phyloP scores from a whole-genome alignment of 345 rosid species.

The Rhizophora apiculata region DNA sequence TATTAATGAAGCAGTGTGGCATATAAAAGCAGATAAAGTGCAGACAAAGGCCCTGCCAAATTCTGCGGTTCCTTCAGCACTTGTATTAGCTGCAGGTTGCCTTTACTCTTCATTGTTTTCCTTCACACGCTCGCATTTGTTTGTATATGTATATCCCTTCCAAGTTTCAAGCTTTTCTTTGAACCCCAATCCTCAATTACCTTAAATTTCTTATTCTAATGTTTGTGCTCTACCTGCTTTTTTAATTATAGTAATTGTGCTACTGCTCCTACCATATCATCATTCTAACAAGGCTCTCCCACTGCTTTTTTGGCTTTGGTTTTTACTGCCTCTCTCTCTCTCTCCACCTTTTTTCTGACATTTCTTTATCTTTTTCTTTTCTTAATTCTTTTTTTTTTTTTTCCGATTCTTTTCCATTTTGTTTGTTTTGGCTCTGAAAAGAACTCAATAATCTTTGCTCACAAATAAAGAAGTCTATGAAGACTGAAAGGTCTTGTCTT shows the following conservation, averaged over 20 bases:
- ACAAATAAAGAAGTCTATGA: neutral
- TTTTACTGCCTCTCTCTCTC: neutral
- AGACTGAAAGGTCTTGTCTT: neutral
- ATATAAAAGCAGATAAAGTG: conserved; percentile 13
- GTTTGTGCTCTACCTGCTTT: too few relatives aligned
- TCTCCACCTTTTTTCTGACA: neutral
- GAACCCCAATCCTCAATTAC: neutral
- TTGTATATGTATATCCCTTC: neutral
- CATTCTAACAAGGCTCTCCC: neutral
- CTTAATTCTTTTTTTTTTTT: neutral
- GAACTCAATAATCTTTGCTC: neutral
- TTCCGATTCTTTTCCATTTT: neutral
- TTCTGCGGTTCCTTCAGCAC: conserved; percentile 13
- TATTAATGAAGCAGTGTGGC: conserved; percentile 3
- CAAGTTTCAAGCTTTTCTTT: neutral
- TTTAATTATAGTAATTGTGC: too few relatives aligned
- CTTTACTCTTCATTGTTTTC: neutral
- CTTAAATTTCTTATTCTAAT: too few relatives aligned
- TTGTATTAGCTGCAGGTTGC: neutral
- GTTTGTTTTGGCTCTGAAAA: neutral
- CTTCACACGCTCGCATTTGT: neutral
- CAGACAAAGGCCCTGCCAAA: conserved; percentile 12
- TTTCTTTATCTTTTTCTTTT: neutral
- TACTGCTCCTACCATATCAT: neutral
- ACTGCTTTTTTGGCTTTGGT: neutral